Base-by-base conservation (phyloP, 306 rosid genomes). In the Gastrolobium bilobum region DNA sequence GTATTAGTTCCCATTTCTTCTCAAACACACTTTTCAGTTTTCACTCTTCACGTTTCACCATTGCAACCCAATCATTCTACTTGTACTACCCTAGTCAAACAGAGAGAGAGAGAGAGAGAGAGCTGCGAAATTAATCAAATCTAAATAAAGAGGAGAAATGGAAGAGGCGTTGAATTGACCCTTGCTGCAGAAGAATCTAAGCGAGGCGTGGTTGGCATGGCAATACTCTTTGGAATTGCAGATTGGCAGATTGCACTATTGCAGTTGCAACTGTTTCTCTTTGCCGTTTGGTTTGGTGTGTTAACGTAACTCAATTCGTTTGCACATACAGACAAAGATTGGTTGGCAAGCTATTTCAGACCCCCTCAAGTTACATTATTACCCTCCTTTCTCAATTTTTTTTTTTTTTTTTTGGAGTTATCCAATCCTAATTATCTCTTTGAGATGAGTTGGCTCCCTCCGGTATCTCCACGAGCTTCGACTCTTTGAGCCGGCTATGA, bases 1-100 rank as follows among this genome's bases (percentile, higher is more conserved):
- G 1, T 37, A 52, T 8, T 29, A 7, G 7, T 9, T 51, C 10
- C 63, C 80, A 81, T 80, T 29, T 60, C 7, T 46, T 63, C 4
- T 79, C 8, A 1, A 68, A 79, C 68, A 58, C 51, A 78, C 39
- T 35, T 56, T 35, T 56, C 59, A 66, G n/a, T n/a, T n/a, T n/a
- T n/a, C n/a, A n/a, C n/a, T n/a, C n/a, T 20, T 20, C 26, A n/a
- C 33, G 29, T 68, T 48, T 78, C 74, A 44, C 6, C 46, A 69
- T 70, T 70, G 5, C 47, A 58, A 68, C 20, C 11, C 10, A 43
- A 39, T 2, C 14, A 39, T 52, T 53, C 31, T 20, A 20, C 26
- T 20, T 20, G 26, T 20, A 20, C 26, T 20, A 20, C 26, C 26
- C 26, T 20, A 20, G 26, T 20, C 26, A 20, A 20, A 20, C 26